Percentiles rank a stretch among this genome's conserved stretches.
Evolutionary conservation across 2,329 filamentous ascomycete species (phyloP).

Genomic region (Tolypocladium ovalisporum): DNA sequence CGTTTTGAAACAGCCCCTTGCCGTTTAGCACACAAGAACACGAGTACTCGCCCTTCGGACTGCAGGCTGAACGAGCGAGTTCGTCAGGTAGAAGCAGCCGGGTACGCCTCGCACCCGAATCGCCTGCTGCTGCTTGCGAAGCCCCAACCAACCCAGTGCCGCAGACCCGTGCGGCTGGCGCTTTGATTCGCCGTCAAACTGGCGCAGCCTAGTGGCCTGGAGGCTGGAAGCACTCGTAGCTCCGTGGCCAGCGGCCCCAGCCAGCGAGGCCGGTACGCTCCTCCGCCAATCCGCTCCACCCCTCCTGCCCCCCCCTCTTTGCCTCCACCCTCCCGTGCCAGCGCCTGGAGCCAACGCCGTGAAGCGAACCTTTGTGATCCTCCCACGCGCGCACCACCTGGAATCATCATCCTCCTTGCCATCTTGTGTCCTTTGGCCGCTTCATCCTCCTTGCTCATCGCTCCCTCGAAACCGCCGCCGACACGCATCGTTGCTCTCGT

Average conservation of each 20-base stretch:
- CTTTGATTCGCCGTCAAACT: neutral
- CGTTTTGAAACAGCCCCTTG: neutral
- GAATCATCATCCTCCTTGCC: neutral
- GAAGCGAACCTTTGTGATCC: neutral
- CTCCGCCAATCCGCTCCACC: neutral
- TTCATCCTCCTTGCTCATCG: neutral
- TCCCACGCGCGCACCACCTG: neutral
- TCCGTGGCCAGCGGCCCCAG: neutral
- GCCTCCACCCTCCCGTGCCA: neutral
- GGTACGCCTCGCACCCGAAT: neutral
- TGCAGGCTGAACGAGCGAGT: too few relatives aligned
- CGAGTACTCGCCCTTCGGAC: too few relatives aligned
- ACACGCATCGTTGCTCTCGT: neutral
- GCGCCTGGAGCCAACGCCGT: neutral
- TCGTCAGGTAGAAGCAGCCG: too few relatives aligned
- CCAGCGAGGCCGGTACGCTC: neutral
- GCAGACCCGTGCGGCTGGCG: neutral
- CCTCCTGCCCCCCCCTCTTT: neutral
- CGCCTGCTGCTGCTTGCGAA: neutral
- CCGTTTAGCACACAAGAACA: neutral
- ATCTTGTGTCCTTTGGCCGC: neutral
- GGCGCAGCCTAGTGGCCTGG: neutral
- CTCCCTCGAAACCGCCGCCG: neutral
- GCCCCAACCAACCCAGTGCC: neutral
- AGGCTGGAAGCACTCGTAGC: too few relatives aligned